These are phyloP conservation scores for Pulveroboletus sp. DNA, from an alignment of 768 basidiomycete species.

Conservation along the genomic window DNA sequence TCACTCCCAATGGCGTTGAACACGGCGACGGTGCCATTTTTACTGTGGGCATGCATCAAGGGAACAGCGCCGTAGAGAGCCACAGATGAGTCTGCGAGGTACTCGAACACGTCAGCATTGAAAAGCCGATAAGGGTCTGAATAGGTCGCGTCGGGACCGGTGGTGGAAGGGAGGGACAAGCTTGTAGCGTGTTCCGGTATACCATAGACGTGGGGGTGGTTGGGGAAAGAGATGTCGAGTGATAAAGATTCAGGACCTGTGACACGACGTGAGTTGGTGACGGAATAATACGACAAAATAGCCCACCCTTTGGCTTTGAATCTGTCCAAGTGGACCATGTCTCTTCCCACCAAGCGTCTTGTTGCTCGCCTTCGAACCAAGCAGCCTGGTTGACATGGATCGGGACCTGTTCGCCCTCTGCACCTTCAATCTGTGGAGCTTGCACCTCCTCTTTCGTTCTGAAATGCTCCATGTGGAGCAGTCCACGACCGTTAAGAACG, in stretches of 20 bases:
- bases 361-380: constrained; percentile 89
- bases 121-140: constrained; percentile 92
- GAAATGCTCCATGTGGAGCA: constrained; percentile 99
- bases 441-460: constrained; percentile 54
- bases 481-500: constrained; percentile 82
- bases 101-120: constrained; percentile 97
- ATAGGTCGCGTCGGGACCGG: constrained; percentile 72
- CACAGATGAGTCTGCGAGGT: constrained; percentile 73
- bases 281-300: background rate
- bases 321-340: constrained; percentile 85
- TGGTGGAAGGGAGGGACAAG: constrained; percentile 84
- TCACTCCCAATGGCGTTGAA: constrained; percentile 89
- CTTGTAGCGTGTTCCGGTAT: constrained; percentile 95
- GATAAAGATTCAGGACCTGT: constrained; percentile 95
- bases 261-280: constrained; percentile 1
- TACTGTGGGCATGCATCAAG: constrained; percentile 89
- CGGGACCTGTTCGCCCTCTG: constrained; percentile 50
- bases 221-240: constrained; percentile 91
- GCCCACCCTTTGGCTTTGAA: constrained; percentile 88
- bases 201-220: constrained; percentile 88
- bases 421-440: constrained; percentile 37
- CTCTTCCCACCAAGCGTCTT: constrained; percentile 91
- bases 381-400: constrained; percentile 51
- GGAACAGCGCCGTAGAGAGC: constrained; percentile 92
- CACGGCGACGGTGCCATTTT: constrained; percentile 83